Base-by-base conservation (phyloP, 352 stramenopile species). In the Phytophthora agathidicida region DNA sequence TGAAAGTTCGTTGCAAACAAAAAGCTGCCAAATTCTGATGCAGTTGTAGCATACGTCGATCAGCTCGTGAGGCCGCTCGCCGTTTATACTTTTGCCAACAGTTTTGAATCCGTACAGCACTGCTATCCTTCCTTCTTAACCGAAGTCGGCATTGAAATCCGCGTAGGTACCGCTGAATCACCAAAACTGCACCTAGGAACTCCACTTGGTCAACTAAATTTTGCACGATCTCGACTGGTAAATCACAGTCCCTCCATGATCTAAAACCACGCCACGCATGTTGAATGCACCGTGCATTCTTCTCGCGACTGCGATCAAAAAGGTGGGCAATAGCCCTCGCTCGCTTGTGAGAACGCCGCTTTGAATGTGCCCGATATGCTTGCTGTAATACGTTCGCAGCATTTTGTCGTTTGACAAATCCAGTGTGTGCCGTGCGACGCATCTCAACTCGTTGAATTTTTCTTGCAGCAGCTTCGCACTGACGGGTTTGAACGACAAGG, bases 1-100 rank as follows among this genome's bases (percentile, higher is more conserved):
- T 58, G 22, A 77, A 87, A 9, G 72, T 73, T 10, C 70, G 69
- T 47, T 92, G 80, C 3, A 92, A 59, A 42, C 59, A 78, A n/a
- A 56, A 72, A 0, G 73, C 80, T 9, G 80, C 80, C n/a, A 83
- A 37, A 5, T 71, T 23, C 4, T 43, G 72, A 0, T 32, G 42
- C 5, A 86, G 32, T 2, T 48, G 26, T 11, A 64, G 28, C 52
- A 75, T 68, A 8, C 57, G 53, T 19, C 77, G 71, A 3, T 63
- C 39, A 27, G 65, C 5, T 10, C 72, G 56, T 27, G 56, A 68
- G 16, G n/a, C 1, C 27, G 30, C 7, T 36, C 62, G 63, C 13
- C 36, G 30, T 3, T 22, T 11, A 6, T 42, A 55, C 5, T 37
- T n/a, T 7, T 64, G 59, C 77, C 76, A 92, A 1, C 37, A 73